These are phyloP conservation scores for Morella rubra DNA, from an alignment of 306 rosid species.

Conservation along the genomic window DNA sequence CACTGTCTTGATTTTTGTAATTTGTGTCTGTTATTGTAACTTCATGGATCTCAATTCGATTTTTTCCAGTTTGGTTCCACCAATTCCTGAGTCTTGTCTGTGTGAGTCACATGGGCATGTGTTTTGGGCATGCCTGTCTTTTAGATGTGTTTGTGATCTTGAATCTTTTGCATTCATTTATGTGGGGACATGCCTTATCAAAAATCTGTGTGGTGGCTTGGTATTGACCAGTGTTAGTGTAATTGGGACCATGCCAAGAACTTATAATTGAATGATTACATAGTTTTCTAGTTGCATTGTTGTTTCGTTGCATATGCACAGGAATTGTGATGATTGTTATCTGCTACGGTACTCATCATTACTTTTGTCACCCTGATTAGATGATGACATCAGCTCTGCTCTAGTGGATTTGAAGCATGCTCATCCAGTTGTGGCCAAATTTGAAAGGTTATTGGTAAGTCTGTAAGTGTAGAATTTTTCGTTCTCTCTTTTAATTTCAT, in stretches of 20 bases:
- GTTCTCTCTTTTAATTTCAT: conserved; percentile 12
- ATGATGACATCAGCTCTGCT: conserved; percentile 37
- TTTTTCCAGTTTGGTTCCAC: background rate
- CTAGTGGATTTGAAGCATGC: conserved; percentile 55
- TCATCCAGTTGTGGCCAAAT: conserved; percentile 54
- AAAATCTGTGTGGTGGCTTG: background rate
- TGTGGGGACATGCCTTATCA: background rate
- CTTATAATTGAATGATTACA: conserved; percentile 14
- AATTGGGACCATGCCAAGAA: conserved; percentile 7
- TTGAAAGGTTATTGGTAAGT: conserved; percentile 88
- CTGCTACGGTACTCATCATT: conserved; percentile 3
- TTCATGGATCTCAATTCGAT: background rate
- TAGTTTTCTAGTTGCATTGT: background rate
- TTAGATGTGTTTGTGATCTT: background rate
- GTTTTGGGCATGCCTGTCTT: background rate
- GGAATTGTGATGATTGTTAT: conserved; percentile 1
- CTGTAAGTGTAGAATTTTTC: conserved; percentile 23
- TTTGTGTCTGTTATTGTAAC: background rate
- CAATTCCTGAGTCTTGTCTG: background rate
- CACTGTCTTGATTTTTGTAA: background rate
- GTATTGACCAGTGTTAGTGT: background rate
- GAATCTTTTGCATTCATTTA: background rate
- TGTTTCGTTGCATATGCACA: background rate
- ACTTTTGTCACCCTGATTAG: conserved; percentile 43
- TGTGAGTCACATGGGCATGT: background rate